phyloP scores from a whole-genome alignment of 1,284 basidiomycete genomes.

The Sporisorium graminicola region DNA sequence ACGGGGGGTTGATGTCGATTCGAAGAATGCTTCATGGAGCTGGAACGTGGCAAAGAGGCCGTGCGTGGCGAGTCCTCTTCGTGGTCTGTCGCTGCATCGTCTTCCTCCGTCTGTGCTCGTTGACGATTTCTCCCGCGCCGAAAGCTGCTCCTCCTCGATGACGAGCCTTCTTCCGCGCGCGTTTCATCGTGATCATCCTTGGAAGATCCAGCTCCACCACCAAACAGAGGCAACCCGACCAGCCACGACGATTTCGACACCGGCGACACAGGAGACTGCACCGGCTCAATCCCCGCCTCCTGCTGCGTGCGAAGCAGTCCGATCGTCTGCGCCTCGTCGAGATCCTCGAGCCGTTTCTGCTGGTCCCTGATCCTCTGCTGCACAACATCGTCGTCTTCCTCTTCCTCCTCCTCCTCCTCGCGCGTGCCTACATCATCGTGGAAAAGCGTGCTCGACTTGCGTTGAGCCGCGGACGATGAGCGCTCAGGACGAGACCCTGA shows the following conservation, averaged over 20 bases:
- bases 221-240: conserved; percentile 37
- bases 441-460: background rate
- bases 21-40: conserved; percentile 20
- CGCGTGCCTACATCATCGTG: background rate
- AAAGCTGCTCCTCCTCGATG: conserved; percentile 26
- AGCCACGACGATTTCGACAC: conserved; percentile 17
- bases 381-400: conserved; percentile 30
- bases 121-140: conserved; percentile 3
- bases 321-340: conserved; percentile 44
- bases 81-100: background rate
- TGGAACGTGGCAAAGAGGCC: conserved; percentile 11
- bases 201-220: conserved; percentile 2
- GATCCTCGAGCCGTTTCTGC: conserved; percentile 36
- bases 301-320: conserved; percentile 41
- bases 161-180: background rate
- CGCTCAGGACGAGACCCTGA: too few relatives aligned
- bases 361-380: conserved; percentile 37
- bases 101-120: background rate
- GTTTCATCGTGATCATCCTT: background rate
- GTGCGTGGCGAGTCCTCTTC: background rate
- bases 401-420: conserved; percentile 27
- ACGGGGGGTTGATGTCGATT: background rate
- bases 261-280: conserved; percentile 8
- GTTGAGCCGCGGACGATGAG: conserved; percentile 3
- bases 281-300: conserved; percentile 39